Conservation (phyloP, 345 rosid species). For the Eucalyptus marginata region DNA sequence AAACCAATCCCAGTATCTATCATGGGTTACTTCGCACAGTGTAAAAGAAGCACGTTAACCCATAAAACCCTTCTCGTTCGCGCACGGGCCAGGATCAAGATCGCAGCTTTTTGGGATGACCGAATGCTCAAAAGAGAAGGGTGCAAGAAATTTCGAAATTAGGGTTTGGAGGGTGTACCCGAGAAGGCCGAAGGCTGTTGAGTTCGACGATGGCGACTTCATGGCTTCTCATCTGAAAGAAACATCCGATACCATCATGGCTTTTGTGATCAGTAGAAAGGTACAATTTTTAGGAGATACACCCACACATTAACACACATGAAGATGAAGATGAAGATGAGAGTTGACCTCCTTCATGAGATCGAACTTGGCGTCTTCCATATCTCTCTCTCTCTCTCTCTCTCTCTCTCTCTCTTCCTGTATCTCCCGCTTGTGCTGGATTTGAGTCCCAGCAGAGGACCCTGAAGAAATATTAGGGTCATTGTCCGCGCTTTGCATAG, state of each 20-base stretch:
- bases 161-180: constrained; percentile 1
- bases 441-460: background rate
- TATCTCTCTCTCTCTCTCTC: background rate
- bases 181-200: constrained; percentile 9
- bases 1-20: background rate
- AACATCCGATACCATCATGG: background rate
- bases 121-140: background rate
- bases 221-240: constrained; percentile 19
- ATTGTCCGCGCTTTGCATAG: accelerated
- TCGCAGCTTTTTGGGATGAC: background rate
- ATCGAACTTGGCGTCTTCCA: background rate
- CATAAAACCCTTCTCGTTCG: background rate
- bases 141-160: background rate
- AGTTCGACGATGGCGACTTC: constrained; percentile 45
- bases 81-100: background rate
- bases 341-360: background rate
- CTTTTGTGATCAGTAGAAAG: background rate
- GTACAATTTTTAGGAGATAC: background rate
- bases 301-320: background rate
- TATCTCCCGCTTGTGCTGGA: background rate
- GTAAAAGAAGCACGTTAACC: background rate
- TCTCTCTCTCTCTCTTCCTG: background rate
- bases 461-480: background rate
- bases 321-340: background rate
- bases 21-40: background rate